A percentile compares a stretch with the other conserved stretches of the same genome.
These are phyloP conservation scores for Artemisia tridentata DNA, from an alignment of 129 eudicot species.

Conservation along the genomic window DNA sequence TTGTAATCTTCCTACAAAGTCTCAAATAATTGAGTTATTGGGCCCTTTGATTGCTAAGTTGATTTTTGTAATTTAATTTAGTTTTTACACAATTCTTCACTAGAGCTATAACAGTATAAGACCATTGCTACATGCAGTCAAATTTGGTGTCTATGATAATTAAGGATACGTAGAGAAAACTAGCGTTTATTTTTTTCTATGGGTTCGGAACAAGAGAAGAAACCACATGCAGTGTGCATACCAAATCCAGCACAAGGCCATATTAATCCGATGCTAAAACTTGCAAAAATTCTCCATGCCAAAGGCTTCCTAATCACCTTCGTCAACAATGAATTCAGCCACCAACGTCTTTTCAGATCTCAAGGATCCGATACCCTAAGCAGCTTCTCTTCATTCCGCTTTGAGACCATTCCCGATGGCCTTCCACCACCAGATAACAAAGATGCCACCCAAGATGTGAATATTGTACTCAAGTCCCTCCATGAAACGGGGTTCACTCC, in stretches of 20 bases:
- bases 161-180: not conserved
- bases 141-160: not conserved
- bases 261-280: conserved; percentile 44
- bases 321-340: conserved; percentile 32
- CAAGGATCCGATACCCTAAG: conserved; percentile 22
- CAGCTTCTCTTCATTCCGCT: conserved; percentile 34
- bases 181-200: not conserved
- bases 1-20: too few species aligned
- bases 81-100: too few species aligned
- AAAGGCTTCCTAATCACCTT: conserved; percentile 37
- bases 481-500: conserved; percentile 30
- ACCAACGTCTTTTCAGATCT: conserved; percentile 33
- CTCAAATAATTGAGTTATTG: too few species aligned
- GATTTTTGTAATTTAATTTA: too few species aligned
- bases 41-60: too few species aligned
- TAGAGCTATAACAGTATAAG: not conserved
- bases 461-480: conserved; percentile 14
- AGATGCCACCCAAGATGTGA: conserved; percentile 34
- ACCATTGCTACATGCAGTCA: not conserved
- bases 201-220: conserved; percentile 17
- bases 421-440: conserved; percentile 34
- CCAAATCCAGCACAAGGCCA: conserved; percentile 36
- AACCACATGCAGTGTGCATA: conserved; percentile 34
- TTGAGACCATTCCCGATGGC: conserved; percentile 44
- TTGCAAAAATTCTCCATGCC: conserved; percentile 44